Evolutionary conservation across 495 filamentous ascomycete genomes (phyloP), one percentile per base, ranked within the genome.

Genomic region (Penicillium cataractarum): DNA sequence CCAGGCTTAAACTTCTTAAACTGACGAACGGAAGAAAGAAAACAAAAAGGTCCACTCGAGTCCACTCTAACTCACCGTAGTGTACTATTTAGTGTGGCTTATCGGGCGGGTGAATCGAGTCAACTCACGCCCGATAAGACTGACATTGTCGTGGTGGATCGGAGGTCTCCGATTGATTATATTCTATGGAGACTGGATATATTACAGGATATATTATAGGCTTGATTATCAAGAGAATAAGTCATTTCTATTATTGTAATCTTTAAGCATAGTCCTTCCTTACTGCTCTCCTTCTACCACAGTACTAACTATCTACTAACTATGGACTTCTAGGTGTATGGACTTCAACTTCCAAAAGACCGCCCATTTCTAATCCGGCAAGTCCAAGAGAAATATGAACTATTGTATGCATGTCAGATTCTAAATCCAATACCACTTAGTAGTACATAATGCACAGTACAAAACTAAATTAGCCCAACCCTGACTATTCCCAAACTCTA

Each of bases 111-210:
- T 42, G 54, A 56, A 56, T 21, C 21, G 12, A 27, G 33, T 3
- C 21, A 56, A 56, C 54, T 56, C 54, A 51, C 44, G 22, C n/a
- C 13, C 42, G 62, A 64, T 64, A 60, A 60, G 50, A 21, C 32
- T 48, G 9, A 12, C 17, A 24, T 6, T 24, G 21, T 26, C n/a
- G n/a, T 39, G 35, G 35, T 64, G 29, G 56, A 13, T 60, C 69
- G 69, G 69, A 64, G 66, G 53, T 66, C 69, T 50, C 69, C 69
- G 69, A 56, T 0, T 27, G 29, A 44, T 1, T 35, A 33, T 33
- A 33, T 33, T 33, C 12, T 10, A n/a, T n/a, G n/a, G n/a, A n/a
- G n/a, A n/a, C n/a, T 31, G 29, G 29, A 31, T 31, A 31, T 31
- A 31, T n/a, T n/a, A n/a, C n/a, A n/a, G n/a, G n/a, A n/a, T n/a